A percentile compares a stretch with the other conserved stretches of the same genome.
Conservation (phyloP, 2,329 filamentous ascomycete genomes). For the Ophiocordyceps sinensis region DNA sequence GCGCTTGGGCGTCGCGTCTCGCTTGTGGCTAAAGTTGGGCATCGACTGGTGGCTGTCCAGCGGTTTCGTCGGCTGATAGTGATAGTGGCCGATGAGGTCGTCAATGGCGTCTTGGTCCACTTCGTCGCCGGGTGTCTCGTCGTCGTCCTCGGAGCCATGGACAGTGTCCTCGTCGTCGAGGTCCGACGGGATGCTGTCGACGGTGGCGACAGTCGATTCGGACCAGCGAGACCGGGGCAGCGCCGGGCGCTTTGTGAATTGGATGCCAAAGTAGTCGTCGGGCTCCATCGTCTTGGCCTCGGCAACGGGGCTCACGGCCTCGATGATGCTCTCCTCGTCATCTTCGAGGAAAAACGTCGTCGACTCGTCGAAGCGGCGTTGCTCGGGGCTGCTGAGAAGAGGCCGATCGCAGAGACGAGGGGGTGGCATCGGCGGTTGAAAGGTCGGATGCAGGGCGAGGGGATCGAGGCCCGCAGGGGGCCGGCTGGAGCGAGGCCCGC, state of each 20-base stretch:
- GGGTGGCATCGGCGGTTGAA: conserved; percentile 14
- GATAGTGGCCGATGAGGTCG: conserved; percentile 8
- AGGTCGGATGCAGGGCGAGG: conserved; percentile 19
- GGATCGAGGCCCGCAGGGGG: conserved; percentile 16
- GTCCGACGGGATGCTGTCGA: conserved; percentile 9
- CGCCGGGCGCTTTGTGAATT: conserved; percentile 13
- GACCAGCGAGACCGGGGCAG: conserved; percentile 26
- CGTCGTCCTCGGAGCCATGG: not conserved
- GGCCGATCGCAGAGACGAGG: conserved; percentile 21
- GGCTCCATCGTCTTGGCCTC: conserved; percentile 11
- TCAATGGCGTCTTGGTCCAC: conserved; percentile 9
- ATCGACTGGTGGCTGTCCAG: conserved; percentile 9
- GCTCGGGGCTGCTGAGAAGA: conserved; percentile 11
- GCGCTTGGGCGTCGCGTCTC: conserved; percentile 12
- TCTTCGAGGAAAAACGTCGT: conserved; percentile 15
- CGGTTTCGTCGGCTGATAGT: conserved; percentile 6
- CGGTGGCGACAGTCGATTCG: conserved; percentile 24
- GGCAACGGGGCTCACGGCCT: not conserved
- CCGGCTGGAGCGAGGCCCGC: conserved; percentile 10
- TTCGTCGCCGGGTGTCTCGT: conserved; percentile 7
- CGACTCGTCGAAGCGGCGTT: conserved; percentile 7
- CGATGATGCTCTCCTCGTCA: conserved; percentile 2
- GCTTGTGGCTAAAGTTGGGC: conserved; percentile 22
- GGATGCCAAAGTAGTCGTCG: conserved; percentile 19
- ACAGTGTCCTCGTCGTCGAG: conserved; percentile 6